Percentiles rank a stretch among this genome's conserved stretches.
Evolutionary conservation across 495 filamentous ascomycete genomes (phyloP).

Genomic region (Xylaria sp.): DNA sequence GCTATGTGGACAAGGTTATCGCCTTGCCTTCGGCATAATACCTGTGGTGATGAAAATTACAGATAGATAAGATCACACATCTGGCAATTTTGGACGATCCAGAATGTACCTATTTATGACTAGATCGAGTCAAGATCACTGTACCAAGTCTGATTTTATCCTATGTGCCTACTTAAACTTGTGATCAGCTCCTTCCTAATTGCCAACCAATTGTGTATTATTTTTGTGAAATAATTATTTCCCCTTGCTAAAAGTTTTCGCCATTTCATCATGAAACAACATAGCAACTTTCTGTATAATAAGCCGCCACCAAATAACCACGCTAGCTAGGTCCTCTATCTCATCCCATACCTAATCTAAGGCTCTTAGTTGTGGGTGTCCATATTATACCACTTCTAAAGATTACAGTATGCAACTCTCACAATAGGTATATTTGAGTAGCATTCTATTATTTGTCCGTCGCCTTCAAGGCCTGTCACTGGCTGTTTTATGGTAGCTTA

Average conservation of each 20-base stretch:
- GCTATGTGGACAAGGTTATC: constrained; percentile 36
- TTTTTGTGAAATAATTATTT: neutral
- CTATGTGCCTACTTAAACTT: neutral
- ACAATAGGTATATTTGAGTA: constrained; percentile 6
- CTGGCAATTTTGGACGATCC: constrained; percentile 42
- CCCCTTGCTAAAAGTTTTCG: neutral
- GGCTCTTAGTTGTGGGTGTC: neutral
- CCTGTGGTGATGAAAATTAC: constrained; percentile 34
- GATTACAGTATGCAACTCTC: neutral
- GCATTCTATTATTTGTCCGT: neutral
- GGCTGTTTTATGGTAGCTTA: neutral
- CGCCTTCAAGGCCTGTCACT: neutral
- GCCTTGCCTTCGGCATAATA: constrained; percentile 41
- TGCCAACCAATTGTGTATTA: neutral
- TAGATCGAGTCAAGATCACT: constrained; percentile 17
- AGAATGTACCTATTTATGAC: constrained; percentile 35
- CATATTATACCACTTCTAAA: no score
- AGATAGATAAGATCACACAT: constrained; percentile 40
- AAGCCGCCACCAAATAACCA: neutral
- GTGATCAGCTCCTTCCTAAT: neutral
- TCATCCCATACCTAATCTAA: neutral
- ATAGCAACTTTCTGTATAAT: neutral
- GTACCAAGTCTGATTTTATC: neutral
- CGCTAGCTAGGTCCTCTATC: neutral
- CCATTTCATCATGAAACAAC: neutral